phyloP scores from a whole-genome alignment of 805 yeast genomes.

The Starmera pachycereana region DNA sequence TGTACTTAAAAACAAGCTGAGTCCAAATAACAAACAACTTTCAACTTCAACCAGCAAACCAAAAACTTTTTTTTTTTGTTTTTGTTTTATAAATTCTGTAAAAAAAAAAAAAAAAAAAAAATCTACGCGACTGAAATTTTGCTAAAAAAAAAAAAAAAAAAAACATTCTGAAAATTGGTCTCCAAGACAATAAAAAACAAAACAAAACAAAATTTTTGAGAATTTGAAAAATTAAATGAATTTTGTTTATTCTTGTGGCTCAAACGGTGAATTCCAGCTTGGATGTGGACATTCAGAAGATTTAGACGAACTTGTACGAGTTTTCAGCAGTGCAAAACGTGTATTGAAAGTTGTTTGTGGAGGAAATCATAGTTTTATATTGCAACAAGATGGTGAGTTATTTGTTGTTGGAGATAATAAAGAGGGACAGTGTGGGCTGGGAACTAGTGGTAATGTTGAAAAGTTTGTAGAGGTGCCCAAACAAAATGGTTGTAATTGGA shows the following conservation, averaged over 20 bases:
- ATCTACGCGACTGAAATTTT: no score
- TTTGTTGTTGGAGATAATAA: slow-evolving; percentile 52
- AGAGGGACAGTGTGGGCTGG: slow-evolving; percentile 44
- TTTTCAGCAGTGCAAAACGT: slow-evolving; percentile 3
- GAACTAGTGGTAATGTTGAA: not conserved
- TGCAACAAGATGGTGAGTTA: slow-evolving; percentile 42
- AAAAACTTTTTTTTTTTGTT: no score
- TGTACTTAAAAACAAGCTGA: no score
- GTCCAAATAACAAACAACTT: no score
- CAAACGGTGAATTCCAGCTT: slow-evolving; percentile 73
- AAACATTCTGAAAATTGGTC: no score
- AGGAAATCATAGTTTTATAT: slow-evolving; percentile 74
- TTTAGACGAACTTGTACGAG: slow-evolving; percentile 17
- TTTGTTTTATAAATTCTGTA: no score
- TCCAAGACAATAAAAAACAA: no score
- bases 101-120: no score
- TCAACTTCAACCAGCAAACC: no score
- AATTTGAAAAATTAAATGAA: no score
- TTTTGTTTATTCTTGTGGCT: slow-evolving; percentile 47
- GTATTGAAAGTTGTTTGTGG: slow-evolving; percentile 55
- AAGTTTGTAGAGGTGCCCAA: slow-evolving; percentile 14
- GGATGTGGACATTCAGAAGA: slow-evolving; percentile 53
- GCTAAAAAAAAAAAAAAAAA: no score
- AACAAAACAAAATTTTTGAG: no score
- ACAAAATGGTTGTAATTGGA: slow-evolving; percentile 24